Percentiles rank a stretch among this genome's conserved stretches.
These are phyloP conservation scores for Magnolia changhungtana DNA, from an alignment of 164 flowering plant genomes.

Conservation along the genomic window DNA sequence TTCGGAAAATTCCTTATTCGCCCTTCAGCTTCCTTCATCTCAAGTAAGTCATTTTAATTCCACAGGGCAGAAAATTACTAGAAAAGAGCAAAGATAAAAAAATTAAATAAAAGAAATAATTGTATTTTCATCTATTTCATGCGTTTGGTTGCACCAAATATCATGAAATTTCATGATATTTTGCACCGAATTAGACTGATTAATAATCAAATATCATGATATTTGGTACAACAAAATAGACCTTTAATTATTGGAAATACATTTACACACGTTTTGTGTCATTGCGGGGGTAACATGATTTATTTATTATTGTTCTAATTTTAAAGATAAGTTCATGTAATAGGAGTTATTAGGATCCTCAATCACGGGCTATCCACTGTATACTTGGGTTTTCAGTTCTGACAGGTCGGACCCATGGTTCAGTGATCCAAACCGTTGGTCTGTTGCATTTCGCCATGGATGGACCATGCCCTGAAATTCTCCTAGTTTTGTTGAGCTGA, in stretches of 20 bases:
- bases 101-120: too few relatives aligned
- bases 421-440: too few relatives aligned
- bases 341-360: neutral
- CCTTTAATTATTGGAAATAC: neutral
- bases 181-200: too few relatives aligned
- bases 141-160: neutral
- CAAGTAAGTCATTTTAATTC: conserved; percentile 35
- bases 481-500: too few relatives aligned
- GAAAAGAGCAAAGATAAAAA: neutral
- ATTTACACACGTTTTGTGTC: neutral
- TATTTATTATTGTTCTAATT: neutral
- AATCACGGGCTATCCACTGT: neutral
- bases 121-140: too few relatives aligned
- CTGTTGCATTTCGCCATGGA: too few relatives aligned
- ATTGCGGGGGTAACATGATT: neutral
- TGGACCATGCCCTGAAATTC: too few relatives aligned
- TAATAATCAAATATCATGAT: too few relatives aligned
- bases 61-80: neutral
- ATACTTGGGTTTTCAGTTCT: too few relatives aligned
- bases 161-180: too few relatives aligned
- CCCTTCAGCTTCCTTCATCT: conserved; percentile 47
- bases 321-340: neutral
- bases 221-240: too few relatives aligned
- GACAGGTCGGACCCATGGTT: too few relatives aligned
- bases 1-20: conserved; percentile 58